Base-by-base conservation (phyloP, 139 green algal genomes). In the Pseudopediastrum boryanum region DNA sequence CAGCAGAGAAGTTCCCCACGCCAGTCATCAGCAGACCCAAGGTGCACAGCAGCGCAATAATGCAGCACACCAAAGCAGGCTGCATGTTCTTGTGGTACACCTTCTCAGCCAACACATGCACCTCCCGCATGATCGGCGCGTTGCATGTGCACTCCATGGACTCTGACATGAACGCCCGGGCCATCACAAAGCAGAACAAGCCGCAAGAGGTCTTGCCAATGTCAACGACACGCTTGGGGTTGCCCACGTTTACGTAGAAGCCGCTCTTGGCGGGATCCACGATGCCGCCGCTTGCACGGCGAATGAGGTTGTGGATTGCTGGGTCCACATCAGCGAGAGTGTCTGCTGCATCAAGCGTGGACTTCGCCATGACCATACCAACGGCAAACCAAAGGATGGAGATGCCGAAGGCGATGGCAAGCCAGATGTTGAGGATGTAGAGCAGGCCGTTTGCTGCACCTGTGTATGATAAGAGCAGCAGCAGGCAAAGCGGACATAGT, bases 131-230 rank as follows among this genome's bases (percentile, higher is more conserved):
- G 2, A 73, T 25, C 1, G 66, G 21, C 3, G 13, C 58, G 39
- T 80, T 27, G 74, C 74, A 80, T 9, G 41, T 80, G 74, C 74
- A 80, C 23, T 80, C 61, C 35, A 80, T 80, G 61, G 27, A 65
- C 35, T 80, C 74, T 21, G 74, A 43, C 16, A 80, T 33, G 61
- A 80, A 64, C 19, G 74, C 74, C 9, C 74, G 74, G 3, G 74
- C 74, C 59, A 80, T 44, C 4, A 46, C 63, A 36, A 80, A 80
- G 61, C 74, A 80, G 48, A 80, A 80, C 8, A 80, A 58, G 56
- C 72, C 61, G 72, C 72, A 80, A 44, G 74, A 66, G 2, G 74
- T 66, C 27, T 33, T 64, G 61, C 74, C 74, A 42, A 80, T 80
- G 74, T 80, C 51, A 5, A 80, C 74, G 12, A 65, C 43, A 29